Conservation (phyloP, 345 rosid species). For the Arabidopsis suecica region DNA sequence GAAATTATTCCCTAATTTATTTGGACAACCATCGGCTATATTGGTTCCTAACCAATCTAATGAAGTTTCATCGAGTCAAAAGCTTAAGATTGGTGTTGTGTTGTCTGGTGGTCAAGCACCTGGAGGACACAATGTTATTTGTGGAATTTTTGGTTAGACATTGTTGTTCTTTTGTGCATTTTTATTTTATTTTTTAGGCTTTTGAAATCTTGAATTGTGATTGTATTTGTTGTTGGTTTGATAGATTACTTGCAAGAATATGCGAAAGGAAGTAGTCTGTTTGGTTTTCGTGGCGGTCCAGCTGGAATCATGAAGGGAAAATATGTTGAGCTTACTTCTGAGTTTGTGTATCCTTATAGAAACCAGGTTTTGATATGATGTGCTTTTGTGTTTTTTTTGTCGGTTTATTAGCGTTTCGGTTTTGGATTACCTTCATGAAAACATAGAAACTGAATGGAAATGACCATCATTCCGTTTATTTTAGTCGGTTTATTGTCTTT, state of each 20-base stretch:
- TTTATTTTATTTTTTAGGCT: not conserved
- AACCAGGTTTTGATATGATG: conserved; percentile 69
- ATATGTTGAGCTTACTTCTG: conserved; percentile 69
- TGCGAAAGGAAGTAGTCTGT: conserved; percentile 73
- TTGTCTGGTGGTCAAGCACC: conserved; percentile 99
- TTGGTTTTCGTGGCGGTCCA: conserved; percentile 96
- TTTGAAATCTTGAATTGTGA: not conserved
- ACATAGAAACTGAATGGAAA: not conserved
- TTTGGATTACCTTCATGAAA: not conserved
- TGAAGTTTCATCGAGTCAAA: conserved; percentile 42
- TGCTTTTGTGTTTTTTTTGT: not conserved
- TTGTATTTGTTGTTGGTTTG: conserved; percentile 7
- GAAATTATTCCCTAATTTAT: conserved; percentile 79
- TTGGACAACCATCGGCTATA: conserved; percentile 82
- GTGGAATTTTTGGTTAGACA: conserved; percentile 78
- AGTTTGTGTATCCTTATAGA: conserved; percentile 80
- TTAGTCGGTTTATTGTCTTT: not conserved
- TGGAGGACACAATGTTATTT: conserved; percentile 98
- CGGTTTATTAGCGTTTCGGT: not conserved
- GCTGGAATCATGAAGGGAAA: conserved; percentile 98
- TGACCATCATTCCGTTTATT: not conserved
- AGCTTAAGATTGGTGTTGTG: conserved; percentile 87
- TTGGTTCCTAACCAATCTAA: conserved; percentile 55
- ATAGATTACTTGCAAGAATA: conserved; percentile 86
- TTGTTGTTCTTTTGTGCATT: not conserved